Evolutionary conservation across 108 stramenopile species (phyloP), one percentile per base, ranked within the genome.

Genomic region (Aurantiochytrium sp.): DNA sequence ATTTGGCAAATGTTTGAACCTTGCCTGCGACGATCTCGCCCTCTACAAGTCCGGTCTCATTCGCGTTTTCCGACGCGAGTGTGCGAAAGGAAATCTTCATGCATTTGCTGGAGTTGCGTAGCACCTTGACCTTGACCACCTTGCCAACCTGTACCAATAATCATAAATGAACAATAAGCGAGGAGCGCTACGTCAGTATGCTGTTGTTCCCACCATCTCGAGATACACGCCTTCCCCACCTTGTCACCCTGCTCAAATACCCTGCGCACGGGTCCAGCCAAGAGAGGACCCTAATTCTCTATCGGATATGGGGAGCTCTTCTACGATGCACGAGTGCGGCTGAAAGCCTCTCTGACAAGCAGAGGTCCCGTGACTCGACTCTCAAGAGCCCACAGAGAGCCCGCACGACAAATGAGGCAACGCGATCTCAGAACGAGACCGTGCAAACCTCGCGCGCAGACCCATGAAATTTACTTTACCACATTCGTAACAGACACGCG

Each of bases 401-500:
- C 76, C 49, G 49, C n/a, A 83, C 51, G 35, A 53, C 49, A 12
- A 25, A 28, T 53, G 49, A 28, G 76, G n/a, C 76, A 8, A 45
- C 51, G n/a, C 28, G 49, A 83, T 47, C 3, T 53, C 76, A 69
- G 76, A 83, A 83, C 49, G 76, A 83, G 45, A 53, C 49, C 23
- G 51, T 12, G 51, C 51, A 6, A 83, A 23, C 45, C 76, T 23
- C 45, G 45, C 49, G 45, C 45, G 51, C 51, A 12, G 76, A 47
- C 23, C 12, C 51, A 12, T 83, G 45, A 47, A 35, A 53, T 83
- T 53, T 83, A 35, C 2, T 83, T 6, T 83, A 53, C 76, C 76
- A 83, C 76, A 47, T 53, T 47, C 76, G 76, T 83, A 83, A 83
- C 76, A 83, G 76, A 83, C 51, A 14, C 51, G 76, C 51, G 76